Base-by-base conservation (phyloP, 768 basidiomycete species). In the Panaeolus papilionaceus region DNA sequence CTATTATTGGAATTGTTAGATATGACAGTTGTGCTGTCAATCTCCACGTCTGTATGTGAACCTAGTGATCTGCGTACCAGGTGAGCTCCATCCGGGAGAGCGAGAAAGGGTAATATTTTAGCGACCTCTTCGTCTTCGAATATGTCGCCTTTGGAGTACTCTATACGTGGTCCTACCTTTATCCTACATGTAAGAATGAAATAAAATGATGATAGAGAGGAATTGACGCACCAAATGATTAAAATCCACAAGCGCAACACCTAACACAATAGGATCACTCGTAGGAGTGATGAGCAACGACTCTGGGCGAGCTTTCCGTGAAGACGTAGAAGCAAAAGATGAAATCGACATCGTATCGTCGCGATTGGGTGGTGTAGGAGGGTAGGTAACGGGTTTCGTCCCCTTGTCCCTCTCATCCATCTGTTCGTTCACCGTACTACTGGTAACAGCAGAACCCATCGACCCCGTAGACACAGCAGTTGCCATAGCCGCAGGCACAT, bases 31-130 rank as follows among this genome's bases (percentile, higher is more conserved):
- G 54, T 58, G 54, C 54, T 33, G 37, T 38, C 38, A 63, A 26
- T 14, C 16, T 33, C 33, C 33, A 33, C 33, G 33, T 33, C 33
- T 33, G 33, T 33, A 33, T 33, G 33, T 33, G 33, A 33, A 33
- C 33, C 14, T 68, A 49, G 18, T 64, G 38, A 42, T 40, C 18
- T 44, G 80, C 91, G 69, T 72, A 96, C 95, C 71, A 98, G 77
- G 80, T 99, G 98, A 10, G 98, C 98, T 18, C 98, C 98, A 73
- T 99, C 98, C 1, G 98, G 98, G 33, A 99, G 85, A 0, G 98
- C 98, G 12, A 99, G 85, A 80, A 99, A 99, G 0, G 98, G 98
- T 38, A 99, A 82, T 39, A 95, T 89, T 76, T 91, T 92, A 39
- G 83, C 82, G 37, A 98, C 84, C 75, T 96, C 94, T 68, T 95